These are phyloP conservation scores for Plasmodium falciparum DNA, from an alignment of 169 alveolate species.

Conservation along the genomic window DNA sequence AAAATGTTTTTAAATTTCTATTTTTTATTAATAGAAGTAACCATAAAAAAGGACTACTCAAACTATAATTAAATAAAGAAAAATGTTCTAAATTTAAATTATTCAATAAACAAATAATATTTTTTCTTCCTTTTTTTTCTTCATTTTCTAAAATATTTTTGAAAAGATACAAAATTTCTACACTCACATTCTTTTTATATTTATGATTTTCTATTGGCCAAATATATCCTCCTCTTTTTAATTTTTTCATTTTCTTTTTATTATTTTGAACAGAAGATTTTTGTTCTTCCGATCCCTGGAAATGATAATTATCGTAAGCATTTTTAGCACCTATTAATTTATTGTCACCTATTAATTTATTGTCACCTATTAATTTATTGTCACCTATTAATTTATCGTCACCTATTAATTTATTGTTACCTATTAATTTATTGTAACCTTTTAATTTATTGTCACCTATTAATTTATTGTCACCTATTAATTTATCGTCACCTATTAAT, in stretches of 20 bases:
- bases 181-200: slow-evolving; percentile 51
- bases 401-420: too few relatives aligned
- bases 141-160: slow-evolving; percentile 63
- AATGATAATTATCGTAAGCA: background rate
- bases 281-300: background rate
- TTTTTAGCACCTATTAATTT: background rate
- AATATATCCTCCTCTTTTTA: slow-evolving; percentile 62
- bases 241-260: slow-evolving; percentile 11
- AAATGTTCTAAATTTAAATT: slow-evolving; percentile 51
- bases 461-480: too few relatives aligned
- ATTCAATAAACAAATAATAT: slow-evolving; percentile 45
- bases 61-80: slow-evolving; percentile 43
- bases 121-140: slow-evolving; percentile 61
- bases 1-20: slow-evolving; percentile 28
- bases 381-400: too few relatives aligned
- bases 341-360: too few relatives aligned
- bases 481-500: too few relatives aligned
- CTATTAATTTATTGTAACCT: too few relatives aligned
- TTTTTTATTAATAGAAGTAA: slow-evolving; percentile 35
- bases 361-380: too few relatives aligned
- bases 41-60: slow-evolving; percentile 70
- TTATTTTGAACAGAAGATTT: background rate
- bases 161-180: slow-evolving; percentile 56
- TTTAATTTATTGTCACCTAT: too few relatives aligned
- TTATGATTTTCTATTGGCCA: slow-evolving; percentile 57